Evolutionary conservation across 805 yeast genomes (phyloP).

Genomic region (Metschnikowia reukaufii): DNA sequence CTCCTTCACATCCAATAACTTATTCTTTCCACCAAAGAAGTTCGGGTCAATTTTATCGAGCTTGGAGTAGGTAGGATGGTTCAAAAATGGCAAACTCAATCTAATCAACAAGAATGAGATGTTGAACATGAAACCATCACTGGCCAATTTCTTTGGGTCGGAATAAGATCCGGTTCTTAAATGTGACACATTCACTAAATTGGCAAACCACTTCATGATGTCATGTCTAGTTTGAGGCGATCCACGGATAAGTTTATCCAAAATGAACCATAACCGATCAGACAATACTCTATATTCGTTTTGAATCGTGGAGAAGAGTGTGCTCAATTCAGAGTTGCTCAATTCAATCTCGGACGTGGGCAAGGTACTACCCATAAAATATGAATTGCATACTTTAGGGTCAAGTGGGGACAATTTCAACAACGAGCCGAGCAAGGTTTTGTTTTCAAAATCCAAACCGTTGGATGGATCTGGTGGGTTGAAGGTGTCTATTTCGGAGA

Average conservation of each 20-base stretch:
- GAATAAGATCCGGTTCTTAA: constrained; percentile 85
- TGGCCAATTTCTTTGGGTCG: constrained; percentile 60
- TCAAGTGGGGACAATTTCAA: constrained; percentile 73
- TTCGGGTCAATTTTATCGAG: constrained; percentile 74
- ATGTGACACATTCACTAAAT: constrained; percentile 78
- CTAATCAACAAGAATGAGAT: constrained; percentile 63
- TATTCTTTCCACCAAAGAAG: constrained; percentile 54
- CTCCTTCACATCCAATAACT: constrained; percentile 64
- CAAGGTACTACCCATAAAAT: constrained; percentile 35
- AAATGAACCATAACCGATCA: constrained; percentile 65
- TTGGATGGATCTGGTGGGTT: constrained; percentile 41
- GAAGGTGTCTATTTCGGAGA: constrained; percentile 59
- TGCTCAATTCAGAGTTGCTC: constrained; percentile 50
- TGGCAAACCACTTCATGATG: constrained; percentile 67
- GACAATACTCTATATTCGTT: constrained; percentile 59
- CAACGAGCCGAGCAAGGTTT: constrained; percentile 75
- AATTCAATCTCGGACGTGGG: constrained; percentile 34
- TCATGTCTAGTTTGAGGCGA: constrained; percentile 62
- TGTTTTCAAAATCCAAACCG: constrained; percentile 56
- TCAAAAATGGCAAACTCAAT: constrained; percentile 83
- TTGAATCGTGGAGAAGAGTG: constrained; percentile 44
- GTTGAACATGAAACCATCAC: constrained; percentile 83
- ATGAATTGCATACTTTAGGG: constrained; percentile 46
- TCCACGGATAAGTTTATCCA: constrained; percentile 75
- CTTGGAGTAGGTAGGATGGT: constrained; percentile 56